Base-by-base conservation (phyloP, 202 grass and related monocot genomes). In the Digitaria exilis region DNA sequence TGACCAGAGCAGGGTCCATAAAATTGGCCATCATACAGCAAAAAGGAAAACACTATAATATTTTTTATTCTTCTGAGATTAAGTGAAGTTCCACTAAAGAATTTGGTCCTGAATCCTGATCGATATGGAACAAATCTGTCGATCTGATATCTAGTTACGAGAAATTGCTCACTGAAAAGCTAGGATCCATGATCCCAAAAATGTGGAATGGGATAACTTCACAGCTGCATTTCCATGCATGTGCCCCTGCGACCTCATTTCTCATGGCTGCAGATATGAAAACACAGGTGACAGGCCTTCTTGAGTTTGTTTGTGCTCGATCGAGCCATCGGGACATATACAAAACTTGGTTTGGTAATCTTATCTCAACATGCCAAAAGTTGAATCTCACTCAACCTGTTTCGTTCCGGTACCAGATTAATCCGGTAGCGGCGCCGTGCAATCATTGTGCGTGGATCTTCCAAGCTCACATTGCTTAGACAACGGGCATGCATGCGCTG, bases 351-450 rank as follows among this genome's bases (percentile, higher is more conserved):
- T 59, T 43, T 19, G 73, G 52, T 59, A 42, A 9, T 59, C 11
- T 11, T 59, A 58, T 76, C 73, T 76, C 15, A 60, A 43, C 35
- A 43, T 60, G 73, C 54, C 3, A 39, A 76, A 60, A 43, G 73
- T 22, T 0, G 73, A 7, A 44, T 43, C 31, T 76, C 35, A 60
- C 73, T 76, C 73, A 7, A 76, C 73, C 54, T 19, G 24, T 76
- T 60, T 76, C 4, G 22, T 59, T 44, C 43, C 9, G n/a, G 71
- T 55, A 37, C 49, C 14, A 24, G 9, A 72, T 52, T 52, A 14
- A 35, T 54, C 30, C 5, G 7, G 67, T 48, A 46, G 42, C 67
- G 42, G 67, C 42, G 13, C 67, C 67, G 22, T 46, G 41, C 67
- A 48, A 70, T 70, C 67, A 48, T 70, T 70, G 42, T 70, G 24